Evolutionary conservation across 2,329 filamentous ascomycete species (phyloP).

Genomic region (Botrytis fragariae): DNA sequence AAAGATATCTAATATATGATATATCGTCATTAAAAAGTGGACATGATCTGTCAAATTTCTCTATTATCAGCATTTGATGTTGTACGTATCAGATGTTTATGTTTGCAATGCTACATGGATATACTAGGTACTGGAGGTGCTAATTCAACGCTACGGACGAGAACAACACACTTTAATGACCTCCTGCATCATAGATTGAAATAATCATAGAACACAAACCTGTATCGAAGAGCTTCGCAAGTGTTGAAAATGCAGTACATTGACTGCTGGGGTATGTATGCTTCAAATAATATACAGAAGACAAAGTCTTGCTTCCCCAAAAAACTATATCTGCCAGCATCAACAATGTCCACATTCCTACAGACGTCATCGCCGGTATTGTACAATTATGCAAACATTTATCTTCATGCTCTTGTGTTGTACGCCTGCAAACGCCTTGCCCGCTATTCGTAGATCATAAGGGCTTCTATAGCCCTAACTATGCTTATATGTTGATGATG

Average conservation of each 20-base stretch:
- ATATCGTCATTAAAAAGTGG: constrained; percentile 7
- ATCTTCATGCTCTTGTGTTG: constrained; percentile 25
- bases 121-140: neutral
- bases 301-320: constrained; percentile 25
- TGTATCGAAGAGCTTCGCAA: neutral
- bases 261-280: constrained; percentile 34
- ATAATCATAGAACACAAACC: neutral
- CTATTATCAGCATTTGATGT: neutral
- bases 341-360: constrained; percentile 29
- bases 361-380: constrained; percentile 28
- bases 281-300: constrained; percentile 33
- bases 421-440: constrained; percentile 35
- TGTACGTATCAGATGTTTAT: neutral
- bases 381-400: constrained; percentile 32
- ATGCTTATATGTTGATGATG: constrained; percentile 22
- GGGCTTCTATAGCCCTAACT: constrained; percentile 23
- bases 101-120: constrained; percentile 3
- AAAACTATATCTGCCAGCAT: constrained; percentile 33
- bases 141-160: neutral
- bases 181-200: neutral
- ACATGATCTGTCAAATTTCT: neutral
- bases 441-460: constrained; percentile 35
- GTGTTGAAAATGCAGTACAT: constrained; percentile 27
- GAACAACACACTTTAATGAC: neutral
- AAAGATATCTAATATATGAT: neutral